These are phyloP conservation scores for cucumber (Cucumis sativus) DNA, from an alignment of 306 rosid genomes.

Conservation along the genomic window DNA sequence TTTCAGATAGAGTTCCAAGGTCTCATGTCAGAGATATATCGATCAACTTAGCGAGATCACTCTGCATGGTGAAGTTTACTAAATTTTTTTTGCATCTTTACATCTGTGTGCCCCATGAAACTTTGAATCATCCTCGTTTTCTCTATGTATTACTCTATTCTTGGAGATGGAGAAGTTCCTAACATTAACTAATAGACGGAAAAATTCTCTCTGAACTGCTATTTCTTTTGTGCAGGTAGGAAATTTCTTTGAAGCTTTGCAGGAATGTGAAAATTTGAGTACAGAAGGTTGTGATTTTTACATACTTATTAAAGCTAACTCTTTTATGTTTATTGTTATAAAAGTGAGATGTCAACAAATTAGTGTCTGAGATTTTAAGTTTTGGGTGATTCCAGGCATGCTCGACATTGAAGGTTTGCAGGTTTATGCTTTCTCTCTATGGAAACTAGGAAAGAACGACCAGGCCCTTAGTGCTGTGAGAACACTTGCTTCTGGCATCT, in stretches of 20 bases:
- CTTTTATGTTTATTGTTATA: not conserved
- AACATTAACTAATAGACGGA: not conserved
- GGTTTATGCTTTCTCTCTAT: conserved; percentile 63
- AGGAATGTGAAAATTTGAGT: conserved; percentile 70
- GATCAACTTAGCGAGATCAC: conserved; percentile 74
- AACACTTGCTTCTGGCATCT: conserved; percentile 40
- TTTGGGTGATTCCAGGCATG: conserved; percentile 31
- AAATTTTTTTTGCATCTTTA: not conserved
- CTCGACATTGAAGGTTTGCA: conserved; percentile 68
- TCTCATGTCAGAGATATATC: conserved; percentile 46
- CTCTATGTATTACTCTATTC: not conserved
- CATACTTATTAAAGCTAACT: not conserved
- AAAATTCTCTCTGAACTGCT: not conserved
- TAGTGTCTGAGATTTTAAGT: conserved; percentile 9
- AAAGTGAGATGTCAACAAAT: not conserved
- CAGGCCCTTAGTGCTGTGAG: conserved; percentile 48
- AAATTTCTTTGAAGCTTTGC: conserved; percentile 55
- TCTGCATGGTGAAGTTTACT: conserved; percentile 11
- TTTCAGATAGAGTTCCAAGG: conserved; percentile 27
- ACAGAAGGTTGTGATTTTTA: conserved; percentile 46
- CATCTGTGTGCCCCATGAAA: not conserved
- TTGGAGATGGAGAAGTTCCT: not conserved
- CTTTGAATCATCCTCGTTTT: not conserved
- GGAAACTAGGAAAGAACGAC: conserved; percentile 65
- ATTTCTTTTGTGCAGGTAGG: conserved; percentile 51